Percentiles rank a stretch among this genome's conserved stretches.
These are phyloP conservation scores for Clonostachys sp. DNA, from an alignment of 2,329 filamentous ascomycete genomes.

Conservation along the genomic window DNA sequence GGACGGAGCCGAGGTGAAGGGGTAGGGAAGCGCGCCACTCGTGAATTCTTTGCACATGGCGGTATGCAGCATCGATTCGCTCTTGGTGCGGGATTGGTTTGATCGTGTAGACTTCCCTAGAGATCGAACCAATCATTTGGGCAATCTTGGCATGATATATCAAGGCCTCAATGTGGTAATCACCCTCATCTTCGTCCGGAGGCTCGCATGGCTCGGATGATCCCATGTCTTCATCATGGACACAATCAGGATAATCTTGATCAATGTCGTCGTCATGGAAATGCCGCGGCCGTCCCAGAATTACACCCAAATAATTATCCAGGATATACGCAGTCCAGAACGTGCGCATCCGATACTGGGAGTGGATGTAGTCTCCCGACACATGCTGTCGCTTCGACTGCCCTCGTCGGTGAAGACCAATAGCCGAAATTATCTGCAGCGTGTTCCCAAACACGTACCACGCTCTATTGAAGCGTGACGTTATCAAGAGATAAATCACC, in stretches of 20 bases:
- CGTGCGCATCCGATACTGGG: constrained; percentile 33
- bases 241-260: constrained; percentile 48
- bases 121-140: constrained; percentile 29
- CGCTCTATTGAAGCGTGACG: constrained; percentile 39
- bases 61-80: constrained; percentile 27
- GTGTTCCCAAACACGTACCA: constrained; percentile 40
- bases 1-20: constrained; percentile 33
- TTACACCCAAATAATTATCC: constrained; percentile 60
- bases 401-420: constrained; percentile 34
- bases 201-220: constrained; percentile 23
- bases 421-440: constrained; percentile 27
- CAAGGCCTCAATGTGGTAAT: constrained; percentile 45
- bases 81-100: constrained; percentile 23
- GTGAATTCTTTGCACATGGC: constrained; percentile 28
- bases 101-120: constrained; percentile 31
- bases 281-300: constrained; percentile 54
- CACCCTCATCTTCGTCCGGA: constrained; percentile 17
- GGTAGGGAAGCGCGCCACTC: constrained; percentile 33
- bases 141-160: constrained; percentile 38
- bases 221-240: constrained; percentile 54
- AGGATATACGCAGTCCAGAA: constrained; percentile 64
- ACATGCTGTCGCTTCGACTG: constrained; percentile 13
- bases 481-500: constrained; percentile 36
- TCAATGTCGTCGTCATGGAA: constrained; percentile 64
- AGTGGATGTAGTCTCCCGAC: constrained; percentile 21